Evolutionary conservation across 257 asterid genomes (phyloP), one percentile per base, ranked within the genome.

Genomic region (Striga asiatica): DNA sequence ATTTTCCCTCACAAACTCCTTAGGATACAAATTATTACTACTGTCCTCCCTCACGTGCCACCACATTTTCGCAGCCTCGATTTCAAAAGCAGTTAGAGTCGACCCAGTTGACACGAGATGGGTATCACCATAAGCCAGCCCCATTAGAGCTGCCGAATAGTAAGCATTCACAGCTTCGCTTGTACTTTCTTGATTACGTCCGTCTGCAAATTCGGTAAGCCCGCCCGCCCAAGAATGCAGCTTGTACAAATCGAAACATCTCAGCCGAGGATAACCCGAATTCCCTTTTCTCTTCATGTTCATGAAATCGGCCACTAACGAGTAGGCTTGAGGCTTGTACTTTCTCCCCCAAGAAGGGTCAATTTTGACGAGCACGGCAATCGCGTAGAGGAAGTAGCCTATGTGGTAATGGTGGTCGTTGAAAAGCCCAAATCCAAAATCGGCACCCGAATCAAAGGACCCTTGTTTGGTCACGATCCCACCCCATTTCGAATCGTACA

Each of bases 211-310:
- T 35, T 87, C 98, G 0, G 94, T 91, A 42, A 91, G 56, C 56
- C 98, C 98, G 8, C 94, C 94, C 5, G 96, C 96, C 98, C 96
- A 87, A 56, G 98, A 91, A 77, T 87, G 98, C 66, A 91, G 54
- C 53, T 76, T 73, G 94, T 94, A 91, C 37, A 73, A 17, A 56
- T 91, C 98, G 24, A 84, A 91, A 52, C 94, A 81, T 61, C 98
- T 81, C 80, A 91, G 37, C 11, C 87, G 82, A 3, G 96, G 68
- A 58, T 84, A 91, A 12, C 53, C 53, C 2, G 94, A 79, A 62
- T 74, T 66, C 12, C 71, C 56, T 6, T 61, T 66, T 60, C 66
- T 80, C 70, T 83, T 82, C 45, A 78, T 65, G 75, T 77, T 91
- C 96, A 91, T 82, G 22, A 31, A 84, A 69, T 91, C 96, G 13